Evolutionary conservation across 2,329 filamentous ascomycete genomes (phyloP).

Genomic region (Alternaria gaisen): DNA sequence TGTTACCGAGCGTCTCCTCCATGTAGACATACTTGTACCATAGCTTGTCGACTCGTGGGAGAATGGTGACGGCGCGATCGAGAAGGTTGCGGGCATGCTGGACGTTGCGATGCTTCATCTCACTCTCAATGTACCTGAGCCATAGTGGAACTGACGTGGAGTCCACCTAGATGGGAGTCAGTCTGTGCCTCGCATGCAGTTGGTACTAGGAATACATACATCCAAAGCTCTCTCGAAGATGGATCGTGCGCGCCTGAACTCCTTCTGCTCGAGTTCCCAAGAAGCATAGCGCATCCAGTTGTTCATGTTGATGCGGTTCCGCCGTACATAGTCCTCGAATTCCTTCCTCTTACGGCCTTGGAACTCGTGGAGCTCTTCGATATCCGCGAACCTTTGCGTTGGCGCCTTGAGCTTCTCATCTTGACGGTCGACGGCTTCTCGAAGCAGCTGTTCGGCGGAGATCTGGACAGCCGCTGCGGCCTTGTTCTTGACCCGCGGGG

Average conservation of each 20-base stretch:
- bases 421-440: slow-evolving; percentile 96
- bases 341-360: slow-evolving; percentile 95
- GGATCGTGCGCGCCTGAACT: slow-evolving; percentile 88
- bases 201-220: slow-evolving; percentile 55
- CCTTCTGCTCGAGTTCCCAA: slow-evolving; percentile 98
- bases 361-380: slow-evolving; percentile 97
- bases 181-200: background rate
- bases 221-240: slow-evolving; percentile 96
- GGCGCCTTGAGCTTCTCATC: slow-evolving; percentile 88
- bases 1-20: slow-evolving; percentile 96
- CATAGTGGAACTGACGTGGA: slow-evolving; percentile 86
- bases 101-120: slow-evolving; percentile 82
- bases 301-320: slow-evolving; percentile 94
- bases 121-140: slow-evolving; percentile 93
- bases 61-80: slow-evolving; percentile 90
- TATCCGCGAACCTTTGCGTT: slow-evolving; percentile 92
- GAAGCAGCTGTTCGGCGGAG: slow-evolving; percentile 94
- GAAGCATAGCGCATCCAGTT: slow-evolving; percentile 98
- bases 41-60: slow-evolving; percentile 91
- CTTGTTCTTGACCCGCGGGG: slow-evolving; percentile 99
- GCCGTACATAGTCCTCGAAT: slow-evolving; percentile 96
- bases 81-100: slow-evolving; percentile 95
- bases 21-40: slow-evolving; percentile 99
- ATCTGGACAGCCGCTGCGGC: slow-evolving; percentile 84
- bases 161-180: slow-evolving; percentile 57